Conservation (phyloP, 805 yeast genomes). For the Yarrowia bubula region DNA sequence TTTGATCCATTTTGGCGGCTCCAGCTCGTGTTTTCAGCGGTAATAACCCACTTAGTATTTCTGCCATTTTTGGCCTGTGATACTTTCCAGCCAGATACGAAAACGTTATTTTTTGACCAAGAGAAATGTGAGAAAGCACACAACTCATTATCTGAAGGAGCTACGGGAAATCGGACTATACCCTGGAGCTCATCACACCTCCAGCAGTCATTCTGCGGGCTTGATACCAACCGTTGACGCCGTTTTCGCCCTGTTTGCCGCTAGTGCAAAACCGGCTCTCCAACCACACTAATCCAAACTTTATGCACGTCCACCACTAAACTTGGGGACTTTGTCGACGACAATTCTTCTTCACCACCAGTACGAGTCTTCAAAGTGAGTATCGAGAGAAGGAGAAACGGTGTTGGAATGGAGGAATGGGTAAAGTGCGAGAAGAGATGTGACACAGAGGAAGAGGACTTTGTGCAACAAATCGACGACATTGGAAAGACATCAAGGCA, state of each 20-base stretch:
- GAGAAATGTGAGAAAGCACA: background rate
- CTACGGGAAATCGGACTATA: background rate
- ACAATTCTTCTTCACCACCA: constrained; percentile 21
- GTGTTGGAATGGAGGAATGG: background rate
- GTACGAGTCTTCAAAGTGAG: constrained; percentile 19
- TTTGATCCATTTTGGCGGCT: background rate
- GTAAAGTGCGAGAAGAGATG: no score
- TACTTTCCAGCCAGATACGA: background rate
- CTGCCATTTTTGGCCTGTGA: background rate
- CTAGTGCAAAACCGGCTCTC: background rate
- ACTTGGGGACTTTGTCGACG: constrained; percentile 8
- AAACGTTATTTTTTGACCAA: background rate
- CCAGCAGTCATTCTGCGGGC: background rate
- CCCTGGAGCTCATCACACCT: background rate
- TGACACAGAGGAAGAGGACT: no score
- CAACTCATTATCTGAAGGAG: background rate
- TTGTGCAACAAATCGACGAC: no score
- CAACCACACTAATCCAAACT: background rate
- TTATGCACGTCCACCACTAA: constrained; percentile 2
- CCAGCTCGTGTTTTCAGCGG: background rate
- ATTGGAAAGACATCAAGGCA: background rate
- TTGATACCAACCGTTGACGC: background rate
- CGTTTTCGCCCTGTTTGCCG: background rate
- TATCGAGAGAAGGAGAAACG: background rate
- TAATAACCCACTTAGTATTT: background rate